Conservation (phyloP, 208 protist species). For the Sergeia podlipaevii region DNA sequence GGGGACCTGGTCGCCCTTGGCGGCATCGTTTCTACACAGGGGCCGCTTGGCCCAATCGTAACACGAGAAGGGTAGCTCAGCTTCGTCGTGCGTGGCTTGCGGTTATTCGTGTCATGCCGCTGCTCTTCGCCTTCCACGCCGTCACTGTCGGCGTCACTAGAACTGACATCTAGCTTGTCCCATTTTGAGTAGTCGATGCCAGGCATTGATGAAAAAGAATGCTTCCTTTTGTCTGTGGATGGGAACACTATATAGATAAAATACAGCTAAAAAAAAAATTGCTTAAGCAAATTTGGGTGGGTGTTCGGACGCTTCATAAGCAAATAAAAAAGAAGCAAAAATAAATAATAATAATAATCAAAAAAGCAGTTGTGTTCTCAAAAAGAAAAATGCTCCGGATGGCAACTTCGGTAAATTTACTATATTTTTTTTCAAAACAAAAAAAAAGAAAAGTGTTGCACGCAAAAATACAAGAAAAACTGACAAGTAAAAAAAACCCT, state of each 20-base stretch:
- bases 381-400: background rate
- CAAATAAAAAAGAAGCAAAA: slow-evolving; percentile 13
- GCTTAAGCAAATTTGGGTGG: background rate
- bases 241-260: too few species aligned
- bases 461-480: too few species aligned
- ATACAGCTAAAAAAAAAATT: slow-evolving; percentile 9
- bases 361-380: too few species aligned
- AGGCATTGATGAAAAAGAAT: slow-evolving; percentile 19
- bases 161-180: slow-evolving; percentile 53
- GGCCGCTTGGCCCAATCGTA: slow-evolving; percentile 50
- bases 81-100: slow-evolving; percentile 32
- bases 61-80: slow-evolving; percentile 64
- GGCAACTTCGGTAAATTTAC: too few species aligned
- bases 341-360: background rate
- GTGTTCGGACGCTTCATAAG: background rate
- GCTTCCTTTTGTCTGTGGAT: too few species aligned
- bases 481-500: too few species aligned
- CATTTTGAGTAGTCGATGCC: slow-evolving; percentile 87
- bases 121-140: background rate
- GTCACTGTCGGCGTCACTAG: background rate
- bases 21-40: slow-evolving; percentile 31
- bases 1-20: slow-evolving; percentile 34
- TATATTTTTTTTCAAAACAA: too few species aligned
- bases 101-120: background rate
- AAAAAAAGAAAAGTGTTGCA: slow-evolving; percentile 11